Evolutionary conservation across 768 basidiomycete genomes (phyloP).

Genomic region (Suillus discolor): DNA sequence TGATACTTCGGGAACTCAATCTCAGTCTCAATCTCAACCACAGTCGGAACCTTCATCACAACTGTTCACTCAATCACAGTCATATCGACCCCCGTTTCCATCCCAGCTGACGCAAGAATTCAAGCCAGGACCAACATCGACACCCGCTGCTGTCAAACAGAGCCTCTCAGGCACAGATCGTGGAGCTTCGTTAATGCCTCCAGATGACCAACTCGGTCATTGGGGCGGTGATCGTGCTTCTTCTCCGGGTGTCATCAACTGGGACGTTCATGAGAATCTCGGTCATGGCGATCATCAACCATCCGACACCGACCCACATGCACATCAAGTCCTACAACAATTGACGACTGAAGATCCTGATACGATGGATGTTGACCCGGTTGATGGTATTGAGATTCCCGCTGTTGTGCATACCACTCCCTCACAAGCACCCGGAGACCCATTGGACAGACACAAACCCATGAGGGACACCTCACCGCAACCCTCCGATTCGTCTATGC

Average conservation of each 20-base stretch:
- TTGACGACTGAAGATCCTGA: neutral
- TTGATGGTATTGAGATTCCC: conserved; percentile 11
- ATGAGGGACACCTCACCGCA: neutral
- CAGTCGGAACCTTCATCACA: conserved; percentile 27
- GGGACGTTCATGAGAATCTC: neutral
- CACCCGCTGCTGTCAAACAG: conserved; percentile 13
- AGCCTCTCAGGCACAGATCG: neutral
- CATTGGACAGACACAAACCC: neutral
- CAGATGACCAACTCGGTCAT: conserved; percentile 4
- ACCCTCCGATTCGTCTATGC: conserved; percentile 18
- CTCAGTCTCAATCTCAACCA: conserved; percentile 37
- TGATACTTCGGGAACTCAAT: conserved; percentile 45
- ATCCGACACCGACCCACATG: neutral
- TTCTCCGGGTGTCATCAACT: neutral
- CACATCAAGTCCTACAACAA: neutral
- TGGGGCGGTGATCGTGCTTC: neutral
- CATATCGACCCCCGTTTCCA: conserved; percentile 15
- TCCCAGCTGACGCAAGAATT: conserved; percentile 26
- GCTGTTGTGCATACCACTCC: conserved; percentile 2
- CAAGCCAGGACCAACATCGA: conserved; percentile 23
- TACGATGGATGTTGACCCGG: neutral
- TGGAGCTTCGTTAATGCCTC: conserved; percentile 10
- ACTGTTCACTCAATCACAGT: conserved; percentile 9
- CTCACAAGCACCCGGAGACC: neutral
- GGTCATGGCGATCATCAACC: neutral